Evolutionary conservation across 371 early-diverging fungal species (phyloP), one percentile per base, ranked within the genome.

Genomic region (Mortierella sp.): DNA sequence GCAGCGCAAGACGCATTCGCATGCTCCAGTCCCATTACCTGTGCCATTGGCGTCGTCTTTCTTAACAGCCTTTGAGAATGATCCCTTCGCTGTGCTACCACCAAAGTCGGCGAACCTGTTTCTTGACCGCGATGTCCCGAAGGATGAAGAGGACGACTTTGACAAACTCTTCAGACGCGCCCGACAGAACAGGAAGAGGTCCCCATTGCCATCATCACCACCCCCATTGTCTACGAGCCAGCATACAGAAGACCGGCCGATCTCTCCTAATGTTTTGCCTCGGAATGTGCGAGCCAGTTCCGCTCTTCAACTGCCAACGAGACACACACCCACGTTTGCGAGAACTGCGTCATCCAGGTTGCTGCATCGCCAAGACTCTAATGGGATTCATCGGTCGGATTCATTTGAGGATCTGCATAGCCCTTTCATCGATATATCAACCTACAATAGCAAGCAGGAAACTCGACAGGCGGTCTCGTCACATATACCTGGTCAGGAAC

Each of bases 51-150:
- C 61, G 13, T 45, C 57, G 7, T 50, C 41, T 16, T 28, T 47
- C 13, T 9, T 31, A 13, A 18, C 42, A 3, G 5, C 7, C 13
- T 16, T 1, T 24, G 30, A n/a, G 12, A 5, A 55, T 16, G 24
- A 28, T 31, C 28, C 23, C n/a, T 14, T 48, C 26, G 54, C 28
- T 18, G 47, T 43, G 27, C 27, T 16, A 42, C 55, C 18, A 6
- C 10, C 34, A 9, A 19, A 28, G 30, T 56, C 50, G 12, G 48
- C 54, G 24, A 47, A 50, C 42, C 49, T 67, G 27, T 57, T 58
- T 43, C 48, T 74, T 18, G 49, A 64, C 34, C 63, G 65, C 0
- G 64, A 72, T 55, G 50, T 63, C 43, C 73, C 67, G 24, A 39
- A 55, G 7, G 38, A 63, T 13, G 34, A 34, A 34, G 34, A 34